phyloP scores from a whole-genome alignment of 2,329 filamentous ascomycete genomes.

The Colletotrichum echinochloae region DNA sequence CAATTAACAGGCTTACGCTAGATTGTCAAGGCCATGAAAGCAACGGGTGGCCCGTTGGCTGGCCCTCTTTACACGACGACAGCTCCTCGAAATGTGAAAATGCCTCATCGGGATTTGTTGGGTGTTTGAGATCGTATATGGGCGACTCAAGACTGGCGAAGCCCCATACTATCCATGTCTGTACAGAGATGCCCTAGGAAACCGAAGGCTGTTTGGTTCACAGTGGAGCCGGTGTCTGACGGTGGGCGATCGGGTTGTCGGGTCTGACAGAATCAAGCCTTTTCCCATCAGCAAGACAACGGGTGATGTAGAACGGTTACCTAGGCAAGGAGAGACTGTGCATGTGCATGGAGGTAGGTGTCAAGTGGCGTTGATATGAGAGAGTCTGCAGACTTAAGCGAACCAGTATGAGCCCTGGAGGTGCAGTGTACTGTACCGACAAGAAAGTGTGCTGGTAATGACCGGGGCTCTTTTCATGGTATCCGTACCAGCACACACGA shows the following conservation, averaged over 20 bases:
- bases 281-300: background rate
- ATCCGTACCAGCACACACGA: too few species aligned
- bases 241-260: background rate
- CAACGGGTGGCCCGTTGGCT: slow-evolving; percentile 17
- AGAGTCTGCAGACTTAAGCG: slow-evolving; percentile 27
- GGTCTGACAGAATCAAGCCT: background rate
- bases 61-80: background rate
- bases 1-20: slow-evolving; percentile 16
- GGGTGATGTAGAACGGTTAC: background rate
- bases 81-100: background rate
- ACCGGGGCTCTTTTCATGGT: slow-evolving; percentile 16
- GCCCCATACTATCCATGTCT: too few species aligned
- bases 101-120: slow-evolving; percentile 25
- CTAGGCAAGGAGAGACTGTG: slow-evolving; percentile 25
- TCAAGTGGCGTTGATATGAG: slow-evolving; percentile 30
- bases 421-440: slow-evolving; percentile 11
- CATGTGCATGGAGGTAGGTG: slow-evolving; percentile 21
- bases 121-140: background rate
- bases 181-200: slow-evolving; percentile 7
- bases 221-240: background rate
- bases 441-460: slow-evolving; percentile 10
- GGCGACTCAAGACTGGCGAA: slow-evolving; percentile 23
- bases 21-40: slow-evolving; percentile 9
- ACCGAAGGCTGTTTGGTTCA: slow-evolving; percentile 20
- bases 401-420: slow-evolving; percentile 35